Evolutionary conservation across 2,329 filamentous ascomycete genomes (phyloP), one percentile per base, ranked within the genome.

Genomic region (Blastomyces percursus): DNA sequence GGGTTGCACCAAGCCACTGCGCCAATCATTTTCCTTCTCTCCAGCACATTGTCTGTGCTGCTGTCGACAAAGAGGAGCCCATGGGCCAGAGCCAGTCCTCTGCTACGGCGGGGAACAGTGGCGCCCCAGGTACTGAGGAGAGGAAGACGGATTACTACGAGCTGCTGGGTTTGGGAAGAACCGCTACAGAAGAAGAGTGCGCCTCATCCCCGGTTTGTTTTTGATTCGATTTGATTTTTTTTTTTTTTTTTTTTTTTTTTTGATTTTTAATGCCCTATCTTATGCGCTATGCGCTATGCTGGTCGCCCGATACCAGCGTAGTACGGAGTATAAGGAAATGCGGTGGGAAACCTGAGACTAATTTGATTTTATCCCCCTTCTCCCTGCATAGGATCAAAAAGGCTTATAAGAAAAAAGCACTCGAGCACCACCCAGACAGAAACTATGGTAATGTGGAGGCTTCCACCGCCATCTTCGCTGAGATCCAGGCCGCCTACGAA

Each of bases 371-470:
- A 21, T 21, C 62, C 27, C 58, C 19, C n/a, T 12, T n/a, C 9
- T 2, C 50, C 50, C 40, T 8, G 42, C 30, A 19, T 64, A 93
- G 89, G 66, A 91, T 99, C 71, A 96, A 96, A 71, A 96, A 91
- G 71, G 91, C 92, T 16, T 99, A 99, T 76, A 86, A 91, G 66
- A 86, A 80, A 65, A 96, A 93, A 73, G 94, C 94, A 1, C 84
- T 99, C 58, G 91, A 96, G 74, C 81, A 97, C 11, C 94, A 99
- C 73, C 94, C 94, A 0, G 94, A 99, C 76, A 89, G 92, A 68
- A 99, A 99, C 75, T 87, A 89, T 73, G 87, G 89, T 69, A 87
- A 96, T 71, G 86, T 88, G 65, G 91, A 95, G 70, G 84, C 86
- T 66, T 87, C 93, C 2, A 99, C 94, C 1, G 84, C 81, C 67